Base-by-base conservation (phyloP, 169 alveolate species). In the Toxoplasma gondii region DNA sequence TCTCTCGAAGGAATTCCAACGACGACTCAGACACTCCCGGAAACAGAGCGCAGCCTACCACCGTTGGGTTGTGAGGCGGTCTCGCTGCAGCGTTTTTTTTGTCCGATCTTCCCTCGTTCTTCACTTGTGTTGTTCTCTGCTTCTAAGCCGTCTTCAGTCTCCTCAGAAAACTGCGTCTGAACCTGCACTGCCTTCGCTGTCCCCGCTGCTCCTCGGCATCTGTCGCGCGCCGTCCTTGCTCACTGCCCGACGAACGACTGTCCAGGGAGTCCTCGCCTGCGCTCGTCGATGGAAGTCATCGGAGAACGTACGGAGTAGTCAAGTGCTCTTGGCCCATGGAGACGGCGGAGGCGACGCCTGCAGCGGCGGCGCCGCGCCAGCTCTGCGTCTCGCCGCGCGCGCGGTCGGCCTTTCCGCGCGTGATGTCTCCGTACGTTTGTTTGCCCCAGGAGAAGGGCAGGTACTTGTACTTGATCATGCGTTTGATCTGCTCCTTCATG, bases 401-500 rank as follows among this genome's bases (percentile, higher is more conserved):
- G 7, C 12, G 27, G 86, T 45, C 45, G 44, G 44, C 86, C 97
- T 17, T 97, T 38, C 97, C 97, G 74, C 96, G 95, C 49, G 97
- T 96, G 80, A 96, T 88, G 69, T 96, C 98, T 54, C 98, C 97
- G 92, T 96, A 96, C 36, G 97, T 96, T 54, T 96, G 97, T 83
- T 96, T 96, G 67, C 98, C 98, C 97, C 97, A 96, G 31, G 98
- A 96, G 93, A 96, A 96, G 49, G 98, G 98, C n/a, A 96, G 95
- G 88, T 96, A 96, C 74, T 95, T 95, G 93, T 96, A 96, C 96
- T 96, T 96, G 67, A 96, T 96, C 98, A 96, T 96, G 70, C 88
- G 90, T 53, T 91, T 88, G 74, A 98, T 97, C 92, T 97, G 98
- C 94, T 97, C 97, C 95, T 97, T 97, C 98, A 97, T 97, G 0